Conservation (phyloP, 257 asterid genomes). For the Anisodus tanguticus region DNA sequence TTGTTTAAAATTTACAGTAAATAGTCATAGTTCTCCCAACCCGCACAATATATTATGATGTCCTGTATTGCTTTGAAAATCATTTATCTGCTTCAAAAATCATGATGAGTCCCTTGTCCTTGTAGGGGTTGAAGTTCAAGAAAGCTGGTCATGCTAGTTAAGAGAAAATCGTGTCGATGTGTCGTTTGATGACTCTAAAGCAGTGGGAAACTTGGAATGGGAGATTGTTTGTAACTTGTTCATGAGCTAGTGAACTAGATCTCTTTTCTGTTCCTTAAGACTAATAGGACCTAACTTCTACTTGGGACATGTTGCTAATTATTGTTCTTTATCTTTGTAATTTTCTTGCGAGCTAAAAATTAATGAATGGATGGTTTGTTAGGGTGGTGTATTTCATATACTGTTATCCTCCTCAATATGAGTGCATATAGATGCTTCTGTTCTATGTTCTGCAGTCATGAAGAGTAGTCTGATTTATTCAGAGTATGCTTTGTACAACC, state of each 20-base stretch:
- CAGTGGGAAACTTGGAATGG: neutral
- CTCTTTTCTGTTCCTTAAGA: neutral
- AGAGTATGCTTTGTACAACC: too few relatives aligned
- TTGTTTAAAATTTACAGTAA: too few relatives aligned
- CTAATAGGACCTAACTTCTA: neutral
- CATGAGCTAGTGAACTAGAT: neutral
- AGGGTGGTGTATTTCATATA: neutral
- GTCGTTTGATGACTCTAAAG: neutral
- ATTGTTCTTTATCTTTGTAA: neutral
- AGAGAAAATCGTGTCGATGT: neutral
- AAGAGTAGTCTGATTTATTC: neutral
- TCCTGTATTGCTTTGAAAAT: neutral
- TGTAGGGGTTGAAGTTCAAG: neutral
- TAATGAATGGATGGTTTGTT: neutral
- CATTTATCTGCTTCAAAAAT: neutral
- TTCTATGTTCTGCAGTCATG: neutral
- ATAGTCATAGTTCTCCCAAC: neutral
- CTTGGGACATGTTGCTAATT: neutral
- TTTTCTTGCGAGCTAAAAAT: neutral
- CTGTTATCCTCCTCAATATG: neutral
- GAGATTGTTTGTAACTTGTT: neutral
- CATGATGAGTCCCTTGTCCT: neutral
- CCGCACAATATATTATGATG: neutral
- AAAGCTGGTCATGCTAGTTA: neutral
- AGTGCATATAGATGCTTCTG: neutral